Base-by-base conservation (phyloP, 208 protist genomes). In the Porcisia hertigi region DNA sequence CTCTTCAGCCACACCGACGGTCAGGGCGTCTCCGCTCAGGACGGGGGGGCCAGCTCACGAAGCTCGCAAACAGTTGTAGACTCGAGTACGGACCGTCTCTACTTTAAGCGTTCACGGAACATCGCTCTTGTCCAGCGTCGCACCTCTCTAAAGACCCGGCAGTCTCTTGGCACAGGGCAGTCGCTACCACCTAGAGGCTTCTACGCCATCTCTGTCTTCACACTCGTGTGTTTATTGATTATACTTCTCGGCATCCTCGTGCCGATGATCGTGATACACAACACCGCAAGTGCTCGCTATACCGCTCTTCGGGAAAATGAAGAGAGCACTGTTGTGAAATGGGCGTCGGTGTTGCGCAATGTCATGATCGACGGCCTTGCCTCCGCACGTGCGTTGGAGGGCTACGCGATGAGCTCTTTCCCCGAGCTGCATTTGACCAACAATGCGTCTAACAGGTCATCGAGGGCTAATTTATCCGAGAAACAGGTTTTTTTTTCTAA, bases 381-480 rank as follows among this genome's bases (percentile, higher is more conserved):
- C 0, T 43, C 75, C 1, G 55, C 82, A 6, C 71, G 81, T 39
- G 73, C 64, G n/a, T n/a, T 93, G 72, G 81, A 86, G 62, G 87
- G 87, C 34, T 84, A 90, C 75, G 79, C 91, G 7, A 57, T 86
- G 3, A 87, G 84, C n/a, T 49, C 25, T 4, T 75, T 92, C 41
- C 70, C 55, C 36, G 30, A 36, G n/a, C 58, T 88, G 53, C 88
- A 87, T 1, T 30, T 59, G 8, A 69, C 89, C 30, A 82, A 77
- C 65, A 71, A 45, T 11, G 52, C 76, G n/a, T 47, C 76, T 1
- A 54, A 73, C 3, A 70, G 5, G 18, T 9, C 7, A 1, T 4
- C 25, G 9, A 36, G 16, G 5, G 47, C 55, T 12, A 36, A 71
- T 16, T 2, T 47, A 2, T 30, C 47, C 16, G 30, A 9, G 47